Base-by-base conservation (phyloP, 2,329 filamentous ascomycete species). In the Talaromyces islandicus region DNA sequence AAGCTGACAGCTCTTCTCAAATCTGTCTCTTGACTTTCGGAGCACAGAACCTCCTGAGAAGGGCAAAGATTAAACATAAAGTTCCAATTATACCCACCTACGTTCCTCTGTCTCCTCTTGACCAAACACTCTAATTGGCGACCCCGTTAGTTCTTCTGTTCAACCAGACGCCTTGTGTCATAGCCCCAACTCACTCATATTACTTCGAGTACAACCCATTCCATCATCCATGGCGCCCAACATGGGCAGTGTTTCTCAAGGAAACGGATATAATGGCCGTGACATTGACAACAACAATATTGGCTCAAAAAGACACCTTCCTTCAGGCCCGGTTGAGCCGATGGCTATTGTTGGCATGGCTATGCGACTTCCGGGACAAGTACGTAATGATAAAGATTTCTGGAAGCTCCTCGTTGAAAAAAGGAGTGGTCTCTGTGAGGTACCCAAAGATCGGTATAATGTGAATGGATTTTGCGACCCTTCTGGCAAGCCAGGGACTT, bases 361-460 rank as follows among this genome's bases (percentile, higher is more conserved):
- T 21, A 55, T 55, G 53, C 58, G 63, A 21, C 55, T 64, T 7
- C 63, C 62, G n/a, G 62, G 62, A 21, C 59, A 58, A 2, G 35
- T 64, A 25, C 29, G 17, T 25, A 57, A 24, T 46, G 29, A 19
- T 19, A 62, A 55, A n/a, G 57, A 43, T 11, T 25, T 64, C 58
- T 60, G 62, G 61, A 54, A 62, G 38, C 21, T 64, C 54, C 35
- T 64, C 35, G 27, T 64, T 11, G 54, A 62, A 3, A 60, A 61
- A 30, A 41, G 52, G 38, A 57, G 58, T 30, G 61, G 35, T 29
- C 50, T 54, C 17, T 48, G 58, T n/a, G 54, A 21, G 10, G 56
- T 65, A 3, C 65, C 64, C 17, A 38, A 24, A 1, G 24, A 27
- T 17, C 52, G 65, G 5, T 67, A 64, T 41, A 66, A 64, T 29